Conservation (phyloP, 768 basidiomycete species). For the Auriscalpium orientale region DNA sequence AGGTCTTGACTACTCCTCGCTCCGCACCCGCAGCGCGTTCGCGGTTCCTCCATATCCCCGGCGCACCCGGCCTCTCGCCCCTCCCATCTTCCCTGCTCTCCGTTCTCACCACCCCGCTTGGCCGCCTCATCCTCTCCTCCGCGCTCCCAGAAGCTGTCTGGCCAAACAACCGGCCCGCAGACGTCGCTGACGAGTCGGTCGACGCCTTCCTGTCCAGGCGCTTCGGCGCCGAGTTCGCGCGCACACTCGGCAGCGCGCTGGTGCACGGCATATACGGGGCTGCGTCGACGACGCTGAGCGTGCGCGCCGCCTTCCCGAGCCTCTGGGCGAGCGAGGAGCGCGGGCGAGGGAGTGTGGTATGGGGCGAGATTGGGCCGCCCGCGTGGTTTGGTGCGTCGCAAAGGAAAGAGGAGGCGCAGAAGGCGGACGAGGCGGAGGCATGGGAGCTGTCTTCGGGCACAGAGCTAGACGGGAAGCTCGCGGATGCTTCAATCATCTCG, state of each 20-base stretch:
- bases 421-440: constrained; percentile 15
- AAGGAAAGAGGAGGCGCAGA: constrained; percentile 6
- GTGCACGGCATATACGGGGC: constrained; percentile 93
- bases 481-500: constrained; percentile 68
- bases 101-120: constrained; percentile 30
- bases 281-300: constrained; percentile 66
- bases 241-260: constrained; percentile 65
- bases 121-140: constrained; percentile 42
- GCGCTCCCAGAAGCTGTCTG: constrained; percentile 52
- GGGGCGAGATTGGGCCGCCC: constrained; percentile 39
- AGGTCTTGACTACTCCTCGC: constrained; percentile 60
- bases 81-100: constrained; percentile 38
- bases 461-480: constrained; percentile 32
- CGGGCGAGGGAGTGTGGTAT: constrained; percentile 63
- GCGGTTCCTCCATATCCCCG: constrained; percentile 62
- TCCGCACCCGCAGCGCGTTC: constrained; percentile 67
- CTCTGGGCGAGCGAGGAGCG: constrained; percentile 64
- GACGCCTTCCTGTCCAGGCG: constrained; percentile 69
- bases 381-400: constrained; percentile 8
- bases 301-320: constrained; percentile 69
- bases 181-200: constrained; percentile 63
- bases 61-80: constrained; percentile 40
- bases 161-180: constrained; percentile 4
- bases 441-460: constrained; percentile 39
- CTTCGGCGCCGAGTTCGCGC: constrained; percentile 67